phyloP scores from a whole-genome alignment of 306 rosid species.

The Astragalus glycyphyllos region DNA sequence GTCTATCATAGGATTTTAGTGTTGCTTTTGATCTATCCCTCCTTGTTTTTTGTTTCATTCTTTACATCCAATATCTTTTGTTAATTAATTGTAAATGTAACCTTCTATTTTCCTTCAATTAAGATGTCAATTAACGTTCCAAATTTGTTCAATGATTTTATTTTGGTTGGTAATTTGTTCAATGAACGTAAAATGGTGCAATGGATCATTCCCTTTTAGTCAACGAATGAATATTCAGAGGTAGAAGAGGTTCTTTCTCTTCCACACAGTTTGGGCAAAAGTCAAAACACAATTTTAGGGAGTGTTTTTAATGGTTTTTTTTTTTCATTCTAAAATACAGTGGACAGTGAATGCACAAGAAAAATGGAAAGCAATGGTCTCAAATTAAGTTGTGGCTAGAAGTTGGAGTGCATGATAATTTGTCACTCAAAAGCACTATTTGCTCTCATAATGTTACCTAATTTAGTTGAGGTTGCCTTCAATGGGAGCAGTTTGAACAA shows the following conservation, averaged over 20 bases:
- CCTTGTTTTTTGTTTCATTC: conserved; percentile 34
- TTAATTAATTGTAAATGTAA: conserved; percentile 46
- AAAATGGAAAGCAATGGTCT: too few species aligned
- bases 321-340: too few species aligned
- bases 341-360: too few species aligned
- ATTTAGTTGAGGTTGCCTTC: too few species aligned
- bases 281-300: too few species aligned
- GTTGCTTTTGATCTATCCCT: conserved; percentile 30
- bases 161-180: not conserved
- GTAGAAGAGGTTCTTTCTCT: not conserved
- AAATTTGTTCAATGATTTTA: conserved; percentile 2
- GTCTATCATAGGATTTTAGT: conserved; percentile 1
- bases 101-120: conserved; percentile 22
- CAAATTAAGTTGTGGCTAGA: too few species aligned
- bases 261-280: too few species aligned
- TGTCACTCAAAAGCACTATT: too few species aligned
- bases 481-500: too few species aligned
- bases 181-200: conserved; percentile 10
- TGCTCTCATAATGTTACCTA: too few species aligned
- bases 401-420: too few species aligned
- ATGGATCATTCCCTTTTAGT: conserved; percentile 5
- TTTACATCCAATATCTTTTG: conserved; percentile 23
- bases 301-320: too few species aligned
- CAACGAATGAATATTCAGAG: not conserved
- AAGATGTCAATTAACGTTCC: conserved; percentile 1